These are phyloP conservation scores for Neurospora pannonica DNA, from an alignment of 495 filamentous ascomycete species.

Conservation along the genomic window DNA sequence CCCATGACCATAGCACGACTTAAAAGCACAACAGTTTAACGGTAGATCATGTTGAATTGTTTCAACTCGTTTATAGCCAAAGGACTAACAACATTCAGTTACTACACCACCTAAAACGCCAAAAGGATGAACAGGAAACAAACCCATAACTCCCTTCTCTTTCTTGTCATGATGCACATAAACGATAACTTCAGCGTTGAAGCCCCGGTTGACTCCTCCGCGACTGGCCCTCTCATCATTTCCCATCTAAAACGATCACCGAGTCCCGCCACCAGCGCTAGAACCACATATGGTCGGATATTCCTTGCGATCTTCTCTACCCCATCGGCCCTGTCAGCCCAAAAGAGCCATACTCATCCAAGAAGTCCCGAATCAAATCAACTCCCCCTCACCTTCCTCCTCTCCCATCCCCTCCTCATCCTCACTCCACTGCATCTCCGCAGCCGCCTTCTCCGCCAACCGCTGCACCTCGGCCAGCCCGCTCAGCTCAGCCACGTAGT, in stretches of 20 bases:
- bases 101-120: not conserved
- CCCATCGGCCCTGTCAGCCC: not conserved
- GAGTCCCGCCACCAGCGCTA: not conserved
- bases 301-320: not conserved
- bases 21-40: not conserved
- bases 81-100: not conserved
- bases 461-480: constrained; percentile 88
- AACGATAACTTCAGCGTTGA: not conserved
- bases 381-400: constrained; percentile 37
- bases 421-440: constrained; percentile 38
- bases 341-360: not conserved
- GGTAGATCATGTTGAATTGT: not conserved
- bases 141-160: not conserved
- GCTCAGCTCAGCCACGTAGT: constrained; percentile 84
- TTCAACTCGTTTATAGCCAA: not conserved
- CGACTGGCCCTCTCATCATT: not conserved
- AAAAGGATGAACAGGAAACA: not conserved
- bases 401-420: constrained; percentile 30
- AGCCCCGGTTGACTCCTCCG: not conserved
- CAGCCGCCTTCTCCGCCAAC: constrained; percentile 51
- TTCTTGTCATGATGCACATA: not conserved
- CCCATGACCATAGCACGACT: not conserved
- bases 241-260: not conserved
- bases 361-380: constrained; percentile 11
- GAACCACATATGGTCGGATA: not conserved